phyloP scores from a whole-genome alignment of 345 rosid genomes.

The Capsella bursapastoris region DNA sequence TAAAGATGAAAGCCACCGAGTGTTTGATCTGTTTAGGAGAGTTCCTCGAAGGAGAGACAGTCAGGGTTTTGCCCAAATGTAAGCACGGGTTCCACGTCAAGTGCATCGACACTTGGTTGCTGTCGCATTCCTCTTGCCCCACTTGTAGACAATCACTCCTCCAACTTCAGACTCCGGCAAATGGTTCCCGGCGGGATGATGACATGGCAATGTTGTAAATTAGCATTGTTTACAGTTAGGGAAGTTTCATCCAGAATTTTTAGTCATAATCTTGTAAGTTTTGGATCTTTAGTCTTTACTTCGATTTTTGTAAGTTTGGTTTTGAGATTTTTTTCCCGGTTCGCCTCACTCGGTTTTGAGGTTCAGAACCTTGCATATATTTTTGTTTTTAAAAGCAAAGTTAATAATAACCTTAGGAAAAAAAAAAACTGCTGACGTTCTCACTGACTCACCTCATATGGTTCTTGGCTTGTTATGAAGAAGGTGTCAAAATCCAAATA shows the following conservation, averaged over 20 bases:
- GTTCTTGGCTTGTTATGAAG: conserved; percentile 95
- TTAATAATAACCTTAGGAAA: neutral
- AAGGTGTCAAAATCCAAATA: conserved; percentile 95
- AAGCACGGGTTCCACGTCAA: conserved; percentile 69
- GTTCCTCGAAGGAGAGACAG: conserved; percentile 60
- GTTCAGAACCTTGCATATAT: no score
- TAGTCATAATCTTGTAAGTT: neutral
- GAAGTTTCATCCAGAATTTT: neutral
- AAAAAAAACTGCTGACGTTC: conserved; percentile 13
- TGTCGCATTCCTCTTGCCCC: conserved; percentile 69
- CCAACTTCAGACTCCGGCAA: conserved; percentile 40
- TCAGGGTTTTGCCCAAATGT: conserved; percentile 67
- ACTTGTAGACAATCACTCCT: conserved; percentile 63
- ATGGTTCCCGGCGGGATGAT: conserved; percentile 32
- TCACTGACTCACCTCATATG: conserved; percentile 75
- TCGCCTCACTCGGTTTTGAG: neutral
- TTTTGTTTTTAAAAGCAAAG: neutral
- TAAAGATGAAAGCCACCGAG: conserved; percentile 54
- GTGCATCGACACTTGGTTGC: conserved; percentile 70
- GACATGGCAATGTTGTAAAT: conserved; percentile 12
- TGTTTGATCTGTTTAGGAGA: conserved; percentile 72
- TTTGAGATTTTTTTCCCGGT: neutral
- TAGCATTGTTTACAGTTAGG: neutral
- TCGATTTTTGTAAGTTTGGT: neutral
- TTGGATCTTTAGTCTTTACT: no score